Percentiles rank a stretch among this genome's conserved stretches.
These are phyloP conservation scores for Talaromyces wortmannii DNA, from an alignment of 495 filamentous ascomycete genomes.

Conservation along the genomic window DNA sequence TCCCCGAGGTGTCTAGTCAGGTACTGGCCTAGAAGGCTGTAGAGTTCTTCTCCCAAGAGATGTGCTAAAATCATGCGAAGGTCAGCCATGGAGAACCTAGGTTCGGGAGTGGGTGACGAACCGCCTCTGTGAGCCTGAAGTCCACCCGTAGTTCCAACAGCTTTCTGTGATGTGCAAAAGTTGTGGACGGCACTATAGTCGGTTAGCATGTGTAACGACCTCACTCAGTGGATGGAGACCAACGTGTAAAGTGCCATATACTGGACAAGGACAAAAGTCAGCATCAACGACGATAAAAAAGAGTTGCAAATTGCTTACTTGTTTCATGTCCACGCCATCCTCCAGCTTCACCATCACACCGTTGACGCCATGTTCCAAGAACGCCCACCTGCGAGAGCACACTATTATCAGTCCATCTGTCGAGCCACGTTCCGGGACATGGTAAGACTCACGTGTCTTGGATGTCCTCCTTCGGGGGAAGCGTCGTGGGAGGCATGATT, in stretches of 20 bases:
- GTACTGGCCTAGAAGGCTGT: constrained; percentile 81
- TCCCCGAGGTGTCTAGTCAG: constrained; percentile 65
- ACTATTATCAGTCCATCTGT: constrained; percentile 9
- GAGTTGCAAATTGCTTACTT: constrained; percentile 44
- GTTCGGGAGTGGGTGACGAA: constrained; percentile 25
- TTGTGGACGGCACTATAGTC: constrained; percentile 80
- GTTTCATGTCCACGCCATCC: constrained; percentile 86
- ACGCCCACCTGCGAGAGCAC: constrained; percentile 61
- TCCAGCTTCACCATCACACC: constrained; percentile 89
- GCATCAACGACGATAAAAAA: constrained; percentile 13
- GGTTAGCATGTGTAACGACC: constrained; percentile 10
- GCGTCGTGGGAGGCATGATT: neutral
- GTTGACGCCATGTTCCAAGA: constrained; percentile 78
- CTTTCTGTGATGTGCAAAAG: constrained; percentile 98
- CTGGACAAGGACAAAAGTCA: constrained; percentile 27
- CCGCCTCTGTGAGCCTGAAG: constrained; percentile 70
- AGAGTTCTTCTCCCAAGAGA: constrained; percentile 91
- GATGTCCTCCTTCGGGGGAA: neutral
- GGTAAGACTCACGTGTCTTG: neutral
- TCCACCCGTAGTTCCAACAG: constrained; percentile 49
- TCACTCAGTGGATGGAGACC: constrained; percentile 17
- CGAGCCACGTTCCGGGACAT: neutral
- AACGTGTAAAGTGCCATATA: constrained; percentile 99
- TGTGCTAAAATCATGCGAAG: constrained; percentile 52
- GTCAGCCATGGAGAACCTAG: neutral